Evolutionary conservation across 306 rosid species (phyloP), one percentile per base, ranked within the genome.

Genomic region (Acmispon strigosus): DNA sequence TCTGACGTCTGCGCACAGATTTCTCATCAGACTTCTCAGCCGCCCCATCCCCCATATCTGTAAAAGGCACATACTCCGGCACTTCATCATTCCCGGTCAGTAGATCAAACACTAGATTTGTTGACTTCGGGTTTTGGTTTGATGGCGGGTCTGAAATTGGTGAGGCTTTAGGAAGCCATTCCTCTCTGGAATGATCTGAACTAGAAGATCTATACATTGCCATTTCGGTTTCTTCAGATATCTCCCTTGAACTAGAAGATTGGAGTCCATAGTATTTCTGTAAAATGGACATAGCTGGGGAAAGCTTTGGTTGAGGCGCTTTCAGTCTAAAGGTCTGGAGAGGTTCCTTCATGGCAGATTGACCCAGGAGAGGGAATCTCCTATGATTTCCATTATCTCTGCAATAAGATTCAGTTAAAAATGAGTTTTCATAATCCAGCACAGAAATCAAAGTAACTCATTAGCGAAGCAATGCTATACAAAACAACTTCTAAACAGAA

Each of bases 1-100:
- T 88, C 76, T 80, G 90, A 78, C 92, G 95, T 82, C 96, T 81
- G 10, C 97, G 92, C 62, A 90, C 89, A 0, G 89, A 83, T 70
- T 86, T 88, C 72, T 90, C 96, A 48, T 87, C 92, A 43, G 84
- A 85, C 78, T 75, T 90, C 13, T 88, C 91, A 66, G 54, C 60
- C 43, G 73, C 86, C 24, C 82, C 89, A 47, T 86, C 83, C 14
- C 82, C 83, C n/a, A 78, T 59, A 15, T 88, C 90, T 16, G 80
- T 43, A 62, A 57, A 51, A 71, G 55, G 79, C 56, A 70, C 62
- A 66, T 76, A 62, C 9, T 66, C 85, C 32, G 80, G 70, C 54
- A 55, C 61, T n/a, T 68, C 79, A 72, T 70, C 84, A 59, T 84
- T 75, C 47, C 81, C 89, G 0, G 90, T 54, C 42, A 84, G 82